These are phyloP conservation scores for Drechslerella dactyloides DNA, from an alignment of 2,329 filamentous ascomycete genomes.

Conservation along the genomic window DNA sequence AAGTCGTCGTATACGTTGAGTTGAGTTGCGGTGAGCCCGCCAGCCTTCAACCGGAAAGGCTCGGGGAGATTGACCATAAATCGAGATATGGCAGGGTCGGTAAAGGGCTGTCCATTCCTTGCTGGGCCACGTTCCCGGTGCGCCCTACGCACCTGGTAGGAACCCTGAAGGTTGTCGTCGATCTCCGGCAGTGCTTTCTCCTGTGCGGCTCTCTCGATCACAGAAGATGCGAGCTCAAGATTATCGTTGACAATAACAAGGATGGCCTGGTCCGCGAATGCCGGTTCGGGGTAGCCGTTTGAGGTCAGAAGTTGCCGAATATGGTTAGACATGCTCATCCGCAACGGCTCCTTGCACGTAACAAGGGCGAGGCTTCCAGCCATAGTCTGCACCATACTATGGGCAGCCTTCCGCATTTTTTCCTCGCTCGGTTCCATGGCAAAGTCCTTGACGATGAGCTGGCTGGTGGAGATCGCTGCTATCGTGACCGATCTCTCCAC, in stretches of 20 bases:
- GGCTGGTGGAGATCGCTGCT: conserved; percentile 92
- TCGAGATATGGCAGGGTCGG: conserved; percentile 79
- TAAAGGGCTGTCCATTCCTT: conserved; percentile 81
- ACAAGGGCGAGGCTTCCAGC: conserved; percentile 92
- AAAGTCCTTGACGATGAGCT: conserved; percentile 96
- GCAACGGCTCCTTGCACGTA: conserved; percentile 95
- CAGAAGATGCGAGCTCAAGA: conserved; percentile 86
- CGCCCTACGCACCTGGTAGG: conserved; percentile 76
- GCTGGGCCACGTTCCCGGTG: conserved; percentile 67
- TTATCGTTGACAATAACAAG: conserved; percentile 99
- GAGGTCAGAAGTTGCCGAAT: conserved; percentile 80
- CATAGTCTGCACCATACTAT: conserved; percentile 93
- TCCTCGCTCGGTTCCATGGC: conserved; percentile 89
- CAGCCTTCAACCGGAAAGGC: conserved; percentile 83
- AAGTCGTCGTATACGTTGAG: conserved; percentile 98
- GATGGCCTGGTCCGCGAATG: conserved; percentile 90
- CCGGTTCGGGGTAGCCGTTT: conserved; percentile 68
- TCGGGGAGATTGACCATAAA: conserved; percentile 95
- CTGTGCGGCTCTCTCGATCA: conserved; percentile 95
- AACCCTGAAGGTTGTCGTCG: conserved; percentile 85
- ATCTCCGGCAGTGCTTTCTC: conserved; percentile 92
- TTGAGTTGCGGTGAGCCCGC: conserved; percentile 86
- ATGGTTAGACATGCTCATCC: conserved; percentile 97
- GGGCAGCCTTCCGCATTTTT: conserved; percentile 80
- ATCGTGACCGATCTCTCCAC: conserved; percentile 98